These are phyloP conservation scores for Leccinum imitatum DNA, from an alignment of 768 basidiomycete species.

Conservation along the genomic window DNA sequence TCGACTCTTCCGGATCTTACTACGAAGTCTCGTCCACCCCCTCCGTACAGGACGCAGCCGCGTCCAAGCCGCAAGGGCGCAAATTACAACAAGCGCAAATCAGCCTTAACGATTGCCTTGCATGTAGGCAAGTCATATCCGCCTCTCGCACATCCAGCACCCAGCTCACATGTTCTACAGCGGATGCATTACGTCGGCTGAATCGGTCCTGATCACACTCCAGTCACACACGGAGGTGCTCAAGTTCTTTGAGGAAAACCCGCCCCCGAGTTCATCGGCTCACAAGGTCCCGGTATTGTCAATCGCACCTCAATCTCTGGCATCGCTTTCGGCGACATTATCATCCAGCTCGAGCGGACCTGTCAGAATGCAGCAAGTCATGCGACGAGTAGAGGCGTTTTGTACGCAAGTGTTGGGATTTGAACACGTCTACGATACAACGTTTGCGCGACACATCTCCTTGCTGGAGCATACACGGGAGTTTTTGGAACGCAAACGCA, in stretches of 20 bases:
- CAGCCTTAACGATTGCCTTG: conserved; percentile 95
- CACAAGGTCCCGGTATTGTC: conserved; percentile 72
- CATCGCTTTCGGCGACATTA: conserved; percentile 70
- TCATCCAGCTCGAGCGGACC: conserved; percentile 44
- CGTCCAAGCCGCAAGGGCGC: conserved; percentile 34
- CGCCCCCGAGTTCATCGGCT: conserved; percentile 35
- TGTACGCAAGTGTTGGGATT: conserved; percentile 68
- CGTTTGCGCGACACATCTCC: conserved; percentile 87
- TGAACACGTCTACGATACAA: conserved; percentile 88
- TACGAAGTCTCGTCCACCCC: conserved; percentile 66
- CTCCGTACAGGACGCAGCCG: conserved; percentile 13
- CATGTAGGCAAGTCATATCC: conserved; percentile 76
- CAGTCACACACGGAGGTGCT: conserved; percentile 95
- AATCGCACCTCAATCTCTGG: conserved; percentile 86
- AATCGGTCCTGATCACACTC: conserved; percentile 93
- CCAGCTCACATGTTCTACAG: conserved; percentile 40
- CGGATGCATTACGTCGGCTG: conserved; percentile 98
- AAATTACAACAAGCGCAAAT: conserved; percentile 94
- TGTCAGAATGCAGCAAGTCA: conserved; percentile 55
- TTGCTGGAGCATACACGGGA: conserved; percentile 81
- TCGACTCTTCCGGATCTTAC: conserved; percentile 83
- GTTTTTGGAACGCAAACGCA: conserved; percentile 67
- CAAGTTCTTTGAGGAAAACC: conserved; percentile 65
- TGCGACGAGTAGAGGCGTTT: conserved; percentile 72
- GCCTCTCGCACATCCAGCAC: background rate